phyloP scores from a whole-genome alignment of 2,329 filamentous ascomycete genomes.

The Trichophyton rubrum region DNA sequence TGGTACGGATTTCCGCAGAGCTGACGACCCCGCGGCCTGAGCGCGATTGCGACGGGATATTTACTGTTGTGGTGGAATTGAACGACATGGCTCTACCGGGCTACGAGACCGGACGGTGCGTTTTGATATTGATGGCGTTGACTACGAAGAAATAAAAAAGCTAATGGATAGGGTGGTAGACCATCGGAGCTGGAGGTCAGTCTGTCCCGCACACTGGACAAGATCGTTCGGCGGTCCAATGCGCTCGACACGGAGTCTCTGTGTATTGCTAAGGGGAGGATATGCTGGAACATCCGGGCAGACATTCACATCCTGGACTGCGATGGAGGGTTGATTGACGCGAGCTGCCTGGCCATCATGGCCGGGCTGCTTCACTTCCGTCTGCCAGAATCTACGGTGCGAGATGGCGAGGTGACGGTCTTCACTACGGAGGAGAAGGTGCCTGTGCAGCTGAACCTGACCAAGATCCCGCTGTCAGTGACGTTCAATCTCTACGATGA shows the following conservation, averaged over 20 bases:
- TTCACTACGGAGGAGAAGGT: constrained; percentile 77
- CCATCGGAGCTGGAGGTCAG: constrained; percentile 75
- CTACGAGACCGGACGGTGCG: constrained; percentile 67
- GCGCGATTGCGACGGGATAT: constrained; percentile 88
- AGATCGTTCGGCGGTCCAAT: constrained; percentile 80
- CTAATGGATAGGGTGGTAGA: constrained; percentile 28
- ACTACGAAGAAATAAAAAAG: background rate
- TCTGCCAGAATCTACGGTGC: constrained; percentile 75
- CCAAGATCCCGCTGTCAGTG: constrained; percentile 83
- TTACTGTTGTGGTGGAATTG: constrained; percentile 82
- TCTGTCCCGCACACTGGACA: constrained; percentile 79
- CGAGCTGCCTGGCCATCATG: constrained; percentile 73
- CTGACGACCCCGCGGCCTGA: constrained; percentile 75
- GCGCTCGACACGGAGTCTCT: constrained; percentile 92
- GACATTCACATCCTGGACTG: constrained; percentile 86
- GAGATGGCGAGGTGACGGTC: constrained; percentile 71
- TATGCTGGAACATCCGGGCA: constrained; percentile 82
- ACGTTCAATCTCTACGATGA: constrained; percentile 70
- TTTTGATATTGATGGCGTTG: background rate
- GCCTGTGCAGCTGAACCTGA: constrained; percentile 76
- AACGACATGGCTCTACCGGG: constrained; percentile 83
- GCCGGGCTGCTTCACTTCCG: constrained; percentile 84
- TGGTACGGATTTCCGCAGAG: constrained; percentile 77
- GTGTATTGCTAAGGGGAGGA: constrained; percentile 79
- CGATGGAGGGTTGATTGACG: constrained; percentile 81